Evolutionary conservation across 2,329 filamentous ascomycete genomes (phyloP), one percentile per base, ranked within the genome.

Genomic region (Botrytis cinerea): DNA sequence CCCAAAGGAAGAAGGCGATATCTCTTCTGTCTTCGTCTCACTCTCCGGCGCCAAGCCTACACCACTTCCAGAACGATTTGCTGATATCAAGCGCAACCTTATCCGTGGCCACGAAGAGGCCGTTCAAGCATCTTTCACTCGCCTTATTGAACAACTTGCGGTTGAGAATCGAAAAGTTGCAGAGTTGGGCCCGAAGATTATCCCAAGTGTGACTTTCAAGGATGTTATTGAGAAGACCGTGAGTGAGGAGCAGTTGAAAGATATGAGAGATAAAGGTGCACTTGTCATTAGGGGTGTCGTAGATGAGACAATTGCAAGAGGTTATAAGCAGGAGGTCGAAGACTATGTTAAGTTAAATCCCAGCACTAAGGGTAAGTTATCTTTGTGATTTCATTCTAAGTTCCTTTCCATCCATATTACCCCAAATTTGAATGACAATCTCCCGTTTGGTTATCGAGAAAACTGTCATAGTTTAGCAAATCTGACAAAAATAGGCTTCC

Each of bases 321-420:
- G 83, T 1, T 92, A 89, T 78, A 94, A 94, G 82, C 84, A 84
- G 14, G 86, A 90, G 74, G 83, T 91, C 9, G 87, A 90, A 75
- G 87, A 88, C 12, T 94, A 94, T 77, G 87, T 93, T 10, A 82
- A 82, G 20, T 85, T 85, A 71, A 94, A 94, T 78, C 87, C 89
- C 0, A 83, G 83, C 5, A 90, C 89, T 5, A 86, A 84, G 83
- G 91, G 71, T 69, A 40, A 20, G 71, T 67, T 38, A n/a, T 72
- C 4, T 46, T 14, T 5, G 40, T 38, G 25, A 10, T 61, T 72
- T 38, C 9, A 51, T 60, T 38, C 2, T 60, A 22, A 25, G 16
- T 16, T 4, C 2, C 2, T 0, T 16, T 43, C 3, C 20, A 35
- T 25, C 3, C 4, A 18, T 10, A 40, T 9, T 10, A 0, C 20